A percentile compares a stretch with the other conserved stretches of the same genome.
phyloP scores from a whole-genome alignment of 768 basidiomycete genomes.

The Infundibulicybe gibba region DNA sequence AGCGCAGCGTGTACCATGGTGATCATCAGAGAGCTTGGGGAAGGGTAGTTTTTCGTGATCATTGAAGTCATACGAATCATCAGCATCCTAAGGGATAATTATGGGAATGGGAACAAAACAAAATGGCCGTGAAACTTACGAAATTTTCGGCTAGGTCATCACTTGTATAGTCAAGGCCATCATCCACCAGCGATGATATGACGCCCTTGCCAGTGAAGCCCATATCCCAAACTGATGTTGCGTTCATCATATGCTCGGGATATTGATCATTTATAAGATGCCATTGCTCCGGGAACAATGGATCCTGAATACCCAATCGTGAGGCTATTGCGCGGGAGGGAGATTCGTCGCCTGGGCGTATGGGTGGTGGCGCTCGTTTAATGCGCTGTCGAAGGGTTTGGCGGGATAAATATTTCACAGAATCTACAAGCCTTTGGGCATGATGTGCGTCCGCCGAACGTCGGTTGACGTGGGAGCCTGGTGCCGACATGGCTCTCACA shows the following conservation, averaged over 20 bases:
- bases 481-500: constrained; percentile 25
- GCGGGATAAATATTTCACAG: constrained; percentile 57
- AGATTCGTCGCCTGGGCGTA: constrained; percentile 22
- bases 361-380: constrained; percentile 72
- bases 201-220: constrained; percentile 87
- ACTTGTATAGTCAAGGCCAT: constrained; percentile 89
- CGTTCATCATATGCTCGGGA: constrained; percentile 86
- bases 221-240: constrained; percentile 88
- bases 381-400: constrained; percentile 65
- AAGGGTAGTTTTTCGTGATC: constrained; percentile 86
- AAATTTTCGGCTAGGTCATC: constrained; percentile 90
- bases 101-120: constrained; percentile 3
- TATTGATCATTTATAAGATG: constrained; percentile 87
- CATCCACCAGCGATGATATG: constrained; percentile 88
- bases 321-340: constrained; percentile 10
- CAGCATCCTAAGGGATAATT: constrained; percentile 66
- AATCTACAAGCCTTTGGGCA: constrained; percentile 43
- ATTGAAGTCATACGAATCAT: constrained; percentile 94
- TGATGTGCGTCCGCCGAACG: constrained; percentile 38
- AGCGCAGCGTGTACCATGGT: constrained; percentile 96
- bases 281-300: constrained; percentile 86
- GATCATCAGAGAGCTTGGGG: constrained; percentile 86
- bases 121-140: constrained; percentile 45
- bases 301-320: constrained; percentile 58
- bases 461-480: too few relatives aligned